Percentiles rank a stretch among this genome's conserved stretches.
Conservation (phyloP, 495 filamentous ascomycete genomes). For the Polyplosphaeria fusca region DNA sequence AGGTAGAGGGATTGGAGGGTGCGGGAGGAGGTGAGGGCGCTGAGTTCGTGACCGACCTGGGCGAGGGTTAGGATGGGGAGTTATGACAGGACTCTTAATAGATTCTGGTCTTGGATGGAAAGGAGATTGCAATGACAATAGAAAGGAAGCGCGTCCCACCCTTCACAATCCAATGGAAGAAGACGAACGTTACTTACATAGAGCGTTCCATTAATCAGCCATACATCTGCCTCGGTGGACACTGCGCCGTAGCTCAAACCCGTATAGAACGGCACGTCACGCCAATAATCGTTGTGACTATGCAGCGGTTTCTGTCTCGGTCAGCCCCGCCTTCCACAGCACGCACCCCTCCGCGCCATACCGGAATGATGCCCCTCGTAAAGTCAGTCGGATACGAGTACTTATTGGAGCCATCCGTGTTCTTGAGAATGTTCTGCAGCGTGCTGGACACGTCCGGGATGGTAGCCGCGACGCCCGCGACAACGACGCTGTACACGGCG, state of each 20-base stretch:
- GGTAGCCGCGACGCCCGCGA: neutral
- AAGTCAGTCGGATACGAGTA: constrained; percentile 44
- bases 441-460: constrained; percentile 28
- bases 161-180: too few species aligned
- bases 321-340: neutral
- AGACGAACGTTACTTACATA: constrained; percentile 31
- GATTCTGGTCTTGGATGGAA: too few species aligned
- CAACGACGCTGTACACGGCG: neutral
- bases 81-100: neutral
- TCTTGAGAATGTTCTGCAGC: constrained; percentile 40
- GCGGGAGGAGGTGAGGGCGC: constrained; percentile 37
- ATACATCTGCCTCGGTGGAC: constrained; percentile 43
- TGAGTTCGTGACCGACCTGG: constrained; percentile 42
- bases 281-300: constrained; percentile 46
- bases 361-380: constrained; percentile 41
- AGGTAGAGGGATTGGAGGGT: constrained; percentile 45
- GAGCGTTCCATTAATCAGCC: constrained; percentile 41
- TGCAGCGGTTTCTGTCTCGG: constrained; percentile 39
- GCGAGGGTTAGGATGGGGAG: neutral
- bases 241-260: constrained; percentile 41
- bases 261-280: constrained; percentile 41
- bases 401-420: constrained; percentile 34
- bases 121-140: too few species aligned
- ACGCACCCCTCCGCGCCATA: constrained; percentile 6
- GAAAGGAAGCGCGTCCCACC: too few species aligned